Conservation (phyloP, 352 stramenopile genomes). For the Globisporangium spiculum region DNA sequence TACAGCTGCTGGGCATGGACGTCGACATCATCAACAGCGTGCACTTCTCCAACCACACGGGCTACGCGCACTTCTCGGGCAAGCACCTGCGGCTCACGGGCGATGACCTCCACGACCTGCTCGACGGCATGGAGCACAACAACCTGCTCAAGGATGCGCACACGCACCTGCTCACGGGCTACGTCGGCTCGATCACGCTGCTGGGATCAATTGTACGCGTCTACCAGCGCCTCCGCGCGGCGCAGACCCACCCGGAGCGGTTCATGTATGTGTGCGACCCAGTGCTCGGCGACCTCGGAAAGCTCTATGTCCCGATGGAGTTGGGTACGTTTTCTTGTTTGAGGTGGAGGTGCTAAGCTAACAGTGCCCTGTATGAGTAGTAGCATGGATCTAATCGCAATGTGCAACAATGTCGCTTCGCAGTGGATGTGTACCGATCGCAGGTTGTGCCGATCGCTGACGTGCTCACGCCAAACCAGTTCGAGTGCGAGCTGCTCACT, state of each 20-base stretch:
- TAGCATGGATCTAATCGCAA: constrained; percentile 3
- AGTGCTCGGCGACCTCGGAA: constrained; percentile 77
- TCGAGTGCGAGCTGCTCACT: constrained; percentile 79
- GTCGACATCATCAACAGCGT: constrained; percentile 89
- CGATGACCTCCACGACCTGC: constrained; percentile 72
- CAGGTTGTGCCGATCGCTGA: constrained; percentile 79
- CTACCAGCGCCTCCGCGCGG: constrained; percentile 50
- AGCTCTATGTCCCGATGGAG: constrained; percentile 78
- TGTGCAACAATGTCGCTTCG: not conserved
- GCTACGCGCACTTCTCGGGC: constrained; percentile 72
- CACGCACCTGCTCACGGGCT: constrained; percentile 81
- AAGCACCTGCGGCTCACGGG: constrained; percentile 67
- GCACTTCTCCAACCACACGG: constrained; percentile 88
- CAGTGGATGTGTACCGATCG: constrained; percentile 78
- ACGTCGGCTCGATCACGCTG: constrained; percentile 68
- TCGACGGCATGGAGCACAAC: constrained; percentile 78
- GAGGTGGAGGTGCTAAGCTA: not conserved
- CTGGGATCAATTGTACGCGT: constrained; percentile 71
- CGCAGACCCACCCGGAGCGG: constrained; percentile 42
- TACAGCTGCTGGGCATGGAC: constrained; percentile 83
- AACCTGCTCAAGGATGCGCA: constrained; percentile 62
- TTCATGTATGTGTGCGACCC: constrained; percentile 84
- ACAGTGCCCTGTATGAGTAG: not conserved
- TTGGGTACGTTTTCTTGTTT: constrained; percentile 42
- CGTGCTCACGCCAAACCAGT: constrained; percentile 86